phyloP scores from a whole-genome alignment of 2,329 filamentous ascomycete species.

The Rhynchosporium graminicola region DNA sequence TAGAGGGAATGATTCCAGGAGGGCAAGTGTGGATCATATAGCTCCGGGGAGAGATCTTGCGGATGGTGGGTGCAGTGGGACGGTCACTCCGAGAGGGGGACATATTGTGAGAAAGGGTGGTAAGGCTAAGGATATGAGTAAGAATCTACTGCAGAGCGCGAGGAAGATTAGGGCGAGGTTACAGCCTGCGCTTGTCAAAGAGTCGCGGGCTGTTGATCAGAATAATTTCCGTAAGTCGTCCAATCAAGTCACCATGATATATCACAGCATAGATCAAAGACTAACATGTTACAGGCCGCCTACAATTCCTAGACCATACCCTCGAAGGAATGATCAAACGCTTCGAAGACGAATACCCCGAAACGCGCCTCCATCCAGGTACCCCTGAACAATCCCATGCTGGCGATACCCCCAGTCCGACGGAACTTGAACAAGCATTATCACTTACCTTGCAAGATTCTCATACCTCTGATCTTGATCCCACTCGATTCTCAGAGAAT shows the following conservation, averaged over 20 bases:
- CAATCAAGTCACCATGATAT: not conserved
- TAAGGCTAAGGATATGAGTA: constrained; percentile 90
- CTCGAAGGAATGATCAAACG: constrained; percentile 89
- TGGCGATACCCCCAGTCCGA: constrained; percentile 17
- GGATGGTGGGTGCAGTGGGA: constrained; percentile 44
- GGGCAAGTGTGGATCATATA: constrained; percentile 37
- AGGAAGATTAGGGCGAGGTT: constrained; percentile 84
- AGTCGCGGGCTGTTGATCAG: constrained; percentile 69
- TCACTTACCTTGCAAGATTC: constrained; percentile 14
- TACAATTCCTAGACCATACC: constrained; percentile 86
- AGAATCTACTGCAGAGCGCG: constrained; percentile 82
- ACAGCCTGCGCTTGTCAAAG: constrained; percentile 79
- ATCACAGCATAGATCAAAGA: not conserved
- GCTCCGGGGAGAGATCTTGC: constrained; percentile 21
- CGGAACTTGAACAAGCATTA: constrained; percentile 10
- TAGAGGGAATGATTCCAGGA: constrained; percentile 63
- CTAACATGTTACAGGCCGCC: constrained; percentile 54
- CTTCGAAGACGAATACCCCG: constrained; percentile 95
- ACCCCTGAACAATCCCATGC: constrained; percentile 27
- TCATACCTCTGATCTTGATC: constrained; percentile 32
- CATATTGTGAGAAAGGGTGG: constrained; percentile 46
- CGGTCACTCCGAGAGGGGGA: constrained; percentile 44
- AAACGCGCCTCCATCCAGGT: constrained; percentile 59
- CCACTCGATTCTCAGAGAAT: constrained; percentile 21
- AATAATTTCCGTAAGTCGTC: constrained; percentile 68